Evolutionary conservation across 495 filamentous ascomycete species (phyloP), one percentile per base, ranked within the genome.

Genomic region (Choiromyces venosus): DNA sequence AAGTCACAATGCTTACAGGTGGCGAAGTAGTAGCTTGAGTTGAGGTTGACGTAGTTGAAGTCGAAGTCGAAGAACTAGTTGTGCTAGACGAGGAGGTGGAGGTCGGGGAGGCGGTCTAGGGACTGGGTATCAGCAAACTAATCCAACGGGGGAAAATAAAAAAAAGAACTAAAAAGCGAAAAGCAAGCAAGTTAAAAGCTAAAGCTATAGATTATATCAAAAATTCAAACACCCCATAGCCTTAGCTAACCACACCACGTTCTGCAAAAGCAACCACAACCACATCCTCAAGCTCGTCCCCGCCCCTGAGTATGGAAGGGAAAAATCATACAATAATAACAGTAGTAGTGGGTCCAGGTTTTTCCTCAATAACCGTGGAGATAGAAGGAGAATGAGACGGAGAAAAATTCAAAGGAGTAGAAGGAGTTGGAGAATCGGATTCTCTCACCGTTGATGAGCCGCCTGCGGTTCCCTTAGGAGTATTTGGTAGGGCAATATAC

Each of bases 401-500:
- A 67, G 67, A 73, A 76, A 74, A 75, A 68, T 75, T 69, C 75
- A 69, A 71, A 72, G 69, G 65, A 74, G 75, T 66, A 36, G 64
- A 76, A 37, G 82, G 67, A 68, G 74, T 72, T 66, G 71, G 65
- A 71, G 76, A 70, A 46, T 38, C 72, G 37, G 73, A 81, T 66
- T 75, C 68, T 71, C 81, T 80, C 73, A 81, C 77, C 68, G 82
- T 81, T 79, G 74, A 74, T 56, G 76, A 75, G 33, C 75, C 74
- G 37, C 83, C 82, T 67, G 74, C 71, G 25, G 88, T 89, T 37
- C 88, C 88, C 40, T 83, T 84, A 29, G 87, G 86, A 37, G 79
- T 35, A 46, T 75, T 76, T 44, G 40, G 40, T 38, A 89, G 80
- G 42, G 82, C 74, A 64, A 89, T 82, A 77, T 94, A 94, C 66